phyloP scores from a whole-genome alignment of 805 yeast species.

The Yarrowia bubula region DNA sequence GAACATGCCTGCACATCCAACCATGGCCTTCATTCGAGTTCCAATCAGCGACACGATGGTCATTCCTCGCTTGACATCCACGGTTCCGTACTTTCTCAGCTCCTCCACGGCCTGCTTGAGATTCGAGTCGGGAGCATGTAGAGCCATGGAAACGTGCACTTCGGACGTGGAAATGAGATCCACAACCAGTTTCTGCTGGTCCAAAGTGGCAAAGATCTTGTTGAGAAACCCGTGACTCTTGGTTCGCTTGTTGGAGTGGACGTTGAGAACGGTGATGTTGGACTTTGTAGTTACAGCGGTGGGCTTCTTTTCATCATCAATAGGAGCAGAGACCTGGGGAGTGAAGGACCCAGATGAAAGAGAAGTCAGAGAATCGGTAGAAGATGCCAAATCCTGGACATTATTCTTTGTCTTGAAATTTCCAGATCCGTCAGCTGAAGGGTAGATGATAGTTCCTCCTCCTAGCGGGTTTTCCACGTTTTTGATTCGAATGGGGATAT shows the following conservation, averaged over 20 bases:
- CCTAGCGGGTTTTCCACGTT: conserved; percentile 95
- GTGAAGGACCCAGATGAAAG: conserved; percentile 15
- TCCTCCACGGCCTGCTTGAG: conserved; percentile 75
- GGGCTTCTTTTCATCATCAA: conserved; percentile 44
- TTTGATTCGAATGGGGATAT: conserved; percentile 93
- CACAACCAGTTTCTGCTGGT: conserved; percentile 79
- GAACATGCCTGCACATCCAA: conserved; percentile 97
- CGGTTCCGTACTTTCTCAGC: conserved; percentile 76
- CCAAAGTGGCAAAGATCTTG: conserved; percentile 80
- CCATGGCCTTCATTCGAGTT: conserved; percentile 92
- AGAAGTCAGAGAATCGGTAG: conserved; percentile 19
- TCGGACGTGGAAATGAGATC: conserved; percentile 96
- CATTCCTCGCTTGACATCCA: conserved; percentile 83
- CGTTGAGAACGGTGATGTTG: conserved; percentile 85
- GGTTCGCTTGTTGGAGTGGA: conserved; percentile 90
- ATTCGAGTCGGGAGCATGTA: conserved; percentile 65
- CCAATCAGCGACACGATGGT: conserved; percentile 94
- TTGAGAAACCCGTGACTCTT: conserved; percentile 95
- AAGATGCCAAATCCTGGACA: conserved; percentile 9
- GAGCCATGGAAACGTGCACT: conserved; percentile 97
- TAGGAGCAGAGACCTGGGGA: conserved; percentile 19
- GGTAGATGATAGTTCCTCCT: conserved; percentile 88
- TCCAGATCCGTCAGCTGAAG: conserved; percentile 44
- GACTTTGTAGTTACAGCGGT: conserved; percentile 96
- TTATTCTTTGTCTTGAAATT: conserved; percentile 9